Evolutionary conservation across 345 rosid species (phyloP).

Genomic region (Citropsis articulata): DNA sequence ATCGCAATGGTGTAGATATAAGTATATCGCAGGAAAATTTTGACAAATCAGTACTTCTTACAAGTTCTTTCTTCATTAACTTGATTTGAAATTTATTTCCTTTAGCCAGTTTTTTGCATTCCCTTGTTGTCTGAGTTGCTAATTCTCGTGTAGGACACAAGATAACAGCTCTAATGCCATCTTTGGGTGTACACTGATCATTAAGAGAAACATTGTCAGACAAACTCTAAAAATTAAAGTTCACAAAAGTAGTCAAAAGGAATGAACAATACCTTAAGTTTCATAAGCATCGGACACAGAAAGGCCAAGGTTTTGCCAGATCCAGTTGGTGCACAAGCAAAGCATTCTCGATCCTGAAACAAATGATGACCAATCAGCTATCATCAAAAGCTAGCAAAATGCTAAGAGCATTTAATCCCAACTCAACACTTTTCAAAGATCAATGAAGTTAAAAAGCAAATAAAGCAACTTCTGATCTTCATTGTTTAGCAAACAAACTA

Average conservation of each 20-base stretch:
- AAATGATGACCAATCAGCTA: conserved; percentile 16
- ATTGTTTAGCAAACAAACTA: neutral
- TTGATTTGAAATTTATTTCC: conserved; percentile 68
- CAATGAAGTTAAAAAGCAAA: neutral
- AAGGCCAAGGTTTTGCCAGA: conserved; percentile 94
- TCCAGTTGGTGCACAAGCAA: conserved; percentile 97
- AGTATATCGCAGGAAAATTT: conserved; percentile 78
- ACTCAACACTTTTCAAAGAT: neutral
- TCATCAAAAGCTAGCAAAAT: neutral
- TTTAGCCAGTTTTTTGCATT: conserved; percentile 80
- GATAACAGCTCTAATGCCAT: conserved; percentile 81
- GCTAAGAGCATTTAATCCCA: neutral
- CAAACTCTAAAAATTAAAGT: conserved; percentile 14
- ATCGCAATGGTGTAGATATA: conserved; percentile 79
- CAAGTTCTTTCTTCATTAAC: conserved; percentile 75
- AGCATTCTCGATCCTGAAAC: conserved; percentile 83
- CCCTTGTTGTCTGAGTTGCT: conserved; percentile 87
- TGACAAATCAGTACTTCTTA: conserved; percentile 54
- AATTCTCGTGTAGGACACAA: conserved; percentile 90
- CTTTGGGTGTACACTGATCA: conserved; percentile 52
- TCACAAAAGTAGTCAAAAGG: neutral
- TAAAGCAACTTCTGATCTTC: neutral
- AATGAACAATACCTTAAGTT: conserved; percentile 64
- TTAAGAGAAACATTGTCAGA: conserved; percentile 8
- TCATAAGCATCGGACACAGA: conserved; percentile 88